phyloP scores from a whole-genome alignment of 768 basidiomycete species.

The Gloeostereum incarnatum region DNA sequence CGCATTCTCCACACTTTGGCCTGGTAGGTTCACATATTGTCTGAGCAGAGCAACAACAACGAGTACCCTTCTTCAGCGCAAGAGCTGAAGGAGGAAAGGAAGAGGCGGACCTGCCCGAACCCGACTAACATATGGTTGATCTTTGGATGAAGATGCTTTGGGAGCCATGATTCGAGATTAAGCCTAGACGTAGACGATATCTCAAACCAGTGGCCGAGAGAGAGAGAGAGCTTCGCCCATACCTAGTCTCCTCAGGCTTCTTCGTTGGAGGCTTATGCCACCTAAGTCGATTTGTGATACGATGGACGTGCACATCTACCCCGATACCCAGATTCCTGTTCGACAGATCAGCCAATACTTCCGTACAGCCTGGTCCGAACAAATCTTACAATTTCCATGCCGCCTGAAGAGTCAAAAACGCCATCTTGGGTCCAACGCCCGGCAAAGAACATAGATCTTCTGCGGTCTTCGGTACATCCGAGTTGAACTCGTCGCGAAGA shows the following conservation, averaged over 20 bases:
- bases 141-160: constrained; percentile 57
- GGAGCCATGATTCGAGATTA: constrained; percentile 81
- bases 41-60: constrained; percentile 15
- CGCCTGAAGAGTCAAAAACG: constrained; percentile 72
- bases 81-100: background rate
- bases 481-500: constrained; percentile 62
- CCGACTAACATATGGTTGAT: constrained; percentile 80
- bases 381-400: constrained; percentile 71
- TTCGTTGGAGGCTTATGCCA: constrained; percentile 88
- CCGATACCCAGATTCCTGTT: constrained; percentile 90
- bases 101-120: constrained; percentile 62
- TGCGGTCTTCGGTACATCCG: constrained; percentile 83
- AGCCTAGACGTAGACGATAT: constrained; percentile 26
- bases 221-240: constrained; percentile 4
- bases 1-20: constrained; percentile 38
- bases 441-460: constrained; percentile 82
- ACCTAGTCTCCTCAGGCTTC: constrained; percentile 86
- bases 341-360: constrained; percentile 3
- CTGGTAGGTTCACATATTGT: constrained; percentile 37
- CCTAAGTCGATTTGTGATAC: constrained; percentile 87
- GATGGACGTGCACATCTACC: constrained; percentile 92
- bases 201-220: background rate
- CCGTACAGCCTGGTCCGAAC: background rate
- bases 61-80: background rate
- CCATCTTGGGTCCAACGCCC: constrained; percentile 97